Evolutionary conservation across 108 stramenopile genomes (phyloP).

Genomic region (Cyclotella cryptica): DNA sequence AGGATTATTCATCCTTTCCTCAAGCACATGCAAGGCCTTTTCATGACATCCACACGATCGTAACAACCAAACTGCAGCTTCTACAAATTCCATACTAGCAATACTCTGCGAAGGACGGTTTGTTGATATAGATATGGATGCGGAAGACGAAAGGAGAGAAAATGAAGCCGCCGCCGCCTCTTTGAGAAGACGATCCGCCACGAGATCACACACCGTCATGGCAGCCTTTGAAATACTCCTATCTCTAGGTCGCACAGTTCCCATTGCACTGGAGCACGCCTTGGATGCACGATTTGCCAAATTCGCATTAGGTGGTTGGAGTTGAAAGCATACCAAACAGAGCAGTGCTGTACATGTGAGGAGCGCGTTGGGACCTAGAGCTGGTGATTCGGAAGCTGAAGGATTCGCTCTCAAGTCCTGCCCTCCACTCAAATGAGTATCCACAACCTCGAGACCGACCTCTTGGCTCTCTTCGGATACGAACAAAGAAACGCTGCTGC

Average conservation of each 20-base stretch:
- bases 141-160: conserved; percentile 40
- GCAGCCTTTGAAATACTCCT: conserved; percentile 54
- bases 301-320: conserved; percentile 69
- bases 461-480: conserved; percentile 63
- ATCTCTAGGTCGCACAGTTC: conserved; percentile 54
- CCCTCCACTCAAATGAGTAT: not conserved
- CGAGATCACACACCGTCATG: conserved; percentile 65
- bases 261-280: conserved; percentile 70
- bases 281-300: conserved; percentile 84
- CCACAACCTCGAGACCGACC: conserved; percentile 43
- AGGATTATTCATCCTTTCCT: conserved; percentile 58
- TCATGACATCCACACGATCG: conserved; percentile 84
- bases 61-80: conserved; percentile 85
- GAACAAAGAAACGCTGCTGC: conserved; percentile 19
- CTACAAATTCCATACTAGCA: conserved; percentile 74
- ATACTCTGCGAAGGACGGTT: conserved; percentile 35
- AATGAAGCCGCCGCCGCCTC: conserved; percentile 58
- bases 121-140: conserved; percentile 29
- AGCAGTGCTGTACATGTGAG: conserved; percentile 77
- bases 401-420: conserved; percentile 34
- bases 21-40: conserved; percentile 74
- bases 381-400: conserved; percentile 30
- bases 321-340: conserved; percentile 72
- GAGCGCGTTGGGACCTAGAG: conserved; percentile 47
- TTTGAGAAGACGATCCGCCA: conserved; percentile 71